Evolutionary conservation across 352 stramenopile species (phyloP), one percentile per base, ranked within the genome.

Genomic region (Phytophthora aleatoria): DNA sequence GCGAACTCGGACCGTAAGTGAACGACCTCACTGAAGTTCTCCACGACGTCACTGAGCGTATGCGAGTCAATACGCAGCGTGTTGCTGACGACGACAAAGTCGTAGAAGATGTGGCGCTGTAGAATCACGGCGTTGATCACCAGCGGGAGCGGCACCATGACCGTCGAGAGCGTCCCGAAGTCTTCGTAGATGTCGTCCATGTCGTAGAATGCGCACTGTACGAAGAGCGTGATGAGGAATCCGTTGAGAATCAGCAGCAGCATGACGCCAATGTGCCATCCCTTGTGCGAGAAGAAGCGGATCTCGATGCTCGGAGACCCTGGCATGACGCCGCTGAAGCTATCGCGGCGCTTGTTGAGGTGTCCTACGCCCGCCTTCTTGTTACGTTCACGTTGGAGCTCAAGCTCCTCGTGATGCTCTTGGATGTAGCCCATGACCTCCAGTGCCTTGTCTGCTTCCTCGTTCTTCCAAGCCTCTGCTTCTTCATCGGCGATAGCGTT

Each of bases 191-290:
- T 66, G 2, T 73, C 65, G 36, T 73, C 60, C 52, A 73, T 31
- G 15, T 73, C 65, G 61, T 89, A 87, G 27, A 89, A 45, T 0
- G 86, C 64, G 16, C 80, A 90, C 57, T 90, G 76, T 15, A 74
- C 61, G 28, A 90, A 72, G 7, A 90, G 71, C 11, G 81, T 83
- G 36, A 76, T 49, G 69, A 85, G 85, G 50, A 91, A 78, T 0
- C 72, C 83, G 36, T 91, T 91, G n/a, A 89, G 62, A 50, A 90
- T 80, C 3, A 91, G 57, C 13, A 88, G 42, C 1, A 77, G 31
- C 61, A 88, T 85, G 47, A 91, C 70, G 5, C 69, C 16, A 58
- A 89, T 77, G 28, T 91, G 80, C 78, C 80, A 87, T 8, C 61
- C 67, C 45, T 90, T 89, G 52, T 81, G 77, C 0, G 79, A 89